Conservation (phyloP, 345 rosid genomes). For the Gossypium turneri region DNA sequence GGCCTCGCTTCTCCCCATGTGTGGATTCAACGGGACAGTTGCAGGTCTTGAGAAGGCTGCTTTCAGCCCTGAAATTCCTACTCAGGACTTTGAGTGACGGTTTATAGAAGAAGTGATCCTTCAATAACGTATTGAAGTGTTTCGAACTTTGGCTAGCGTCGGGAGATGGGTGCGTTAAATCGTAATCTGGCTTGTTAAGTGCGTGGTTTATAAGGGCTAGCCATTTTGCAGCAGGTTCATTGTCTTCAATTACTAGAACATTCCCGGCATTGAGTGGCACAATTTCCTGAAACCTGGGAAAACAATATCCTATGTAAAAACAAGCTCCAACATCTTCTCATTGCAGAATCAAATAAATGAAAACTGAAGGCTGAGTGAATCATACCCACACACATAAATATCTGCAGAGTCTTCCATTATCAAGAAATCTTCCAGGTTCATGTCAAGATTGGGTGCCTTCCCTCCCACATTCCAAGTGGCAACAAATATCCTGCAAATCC, state of each 20-base stretch:
- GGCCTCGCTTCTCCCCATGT: conserved; percentile 33
- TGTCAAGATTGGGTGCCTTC: conserved; percentile 58
- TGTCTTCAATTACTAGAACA: conserved; percentile 82
- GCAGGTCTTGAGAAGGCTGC: conserved; percentile 69
- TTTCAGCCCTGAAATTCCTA: conserved; percentile 57
- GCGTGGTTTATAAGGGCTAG: conserved; percentile 75
- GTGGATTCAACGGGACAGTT: conserved; percentile 52
- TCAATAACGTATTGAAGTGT: conserved; percentile 13
- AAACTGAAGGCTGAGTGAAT: background rate
- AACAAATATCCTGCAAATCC: conserved; percentile 54
- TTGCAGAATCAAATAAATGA: background rate
- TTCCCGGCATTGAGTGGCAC: conserved; percentile 97
- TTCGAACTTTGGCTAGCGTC: conserved; percentile 35
- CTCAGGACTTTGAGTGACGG: conserved; percentile 73
- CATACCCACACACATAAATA: conserved; percentile 91
- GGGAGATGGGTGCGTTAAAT: conserved; percentile 18
- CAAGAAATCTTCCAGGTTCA: conserved; percentile 84
- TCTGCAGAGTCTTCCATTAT: conserved; percentile 80
- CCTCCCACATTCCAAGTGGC: conserved; percentile 99
- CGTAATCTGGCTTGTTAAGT: conserved; percentile 53
- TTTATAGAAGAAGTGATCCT: conserved; percentile 72
- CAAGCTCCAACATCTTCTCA: background rate
- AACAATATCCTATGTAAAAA: background rate
- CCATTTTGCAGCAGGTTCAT: conserved; percentile 97
- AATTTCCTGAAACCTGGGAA: conserved; percentile 87